phyloP scores from a whole-genome alignment of 1,139 yeast genomes.

The Geotrichum histeridarum region DNA sequence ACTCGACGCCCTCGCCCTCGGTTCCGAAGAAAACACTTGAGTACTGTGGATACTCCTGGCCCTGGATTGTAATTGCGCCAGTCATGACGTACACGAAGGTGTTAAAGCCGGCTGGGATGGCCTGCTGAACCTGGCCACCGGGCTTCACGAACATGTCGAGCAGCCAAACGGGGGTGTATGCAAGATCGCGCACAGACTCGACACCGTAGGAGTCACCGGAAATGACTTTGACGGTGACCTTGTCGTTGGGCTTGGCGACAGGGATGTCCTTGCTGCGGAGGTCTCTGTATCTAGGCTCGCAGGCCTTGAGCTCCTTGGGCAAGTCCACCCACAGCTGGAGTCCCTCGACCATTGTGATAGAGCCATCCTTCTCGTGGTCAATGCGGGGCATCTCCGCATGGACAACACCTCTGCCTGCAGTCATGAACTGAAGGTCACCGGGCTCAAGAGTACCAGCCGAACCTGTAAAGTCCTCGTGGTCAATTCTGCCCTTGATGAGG shows the following conservation, averaged over 20 bases:
- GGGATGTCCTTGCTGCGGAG: conserved; percentile 70
- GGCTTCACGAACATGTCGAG: conserved; percentile 63
- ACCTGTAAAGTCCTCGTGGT: conserved; percentile 92
- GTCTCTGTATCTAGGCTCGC: conserved; percentile 78
- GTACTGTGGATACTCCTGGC: conserved; percentile 25
- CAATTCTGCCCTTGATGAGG: conserved; percentile 67
- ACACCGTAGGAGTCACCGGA: conserved; percentile 75
- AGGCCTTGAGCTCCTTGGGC: conserved; percentile 62
- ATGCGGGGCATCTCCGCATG: conserved; percentile 84
- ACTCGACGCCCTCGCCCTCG: conserved; percentile 29
- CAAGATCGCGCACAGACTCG: conserved; percentile 66
- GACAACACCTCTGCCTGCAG: conserved; percentile 86
- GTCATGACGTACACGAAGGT: conserved; percentile 64
- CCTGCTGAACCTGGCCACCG: conserved; percentile 57
- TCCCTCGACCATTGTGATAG: conserved; percentile 46
- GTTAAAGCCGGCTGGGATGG: conserved; percentile 62
- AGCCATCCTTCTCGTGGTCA: conserved; percentile 43
- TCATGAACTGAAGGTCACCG: conserved; percentile 92
- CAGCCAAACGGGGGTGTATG: conserved; percentile 73
- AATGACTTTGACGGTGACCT: conserved; percentile 65
- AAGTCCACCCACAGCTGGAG: conserved; percentile 91
- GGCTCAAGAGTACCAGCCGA: conserved; percentile 68
- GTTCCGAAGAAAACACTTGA: conserved; percentile 46
- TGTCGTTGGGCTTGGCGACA: conserved; percentile 59
- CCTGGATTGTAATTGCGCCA: conserved; percentile 54